These are phyloP conservation scores for Lathyrus oleraceus DNA, from an alignment of 306 rosid species.

Conservation along the genomic window DNA sequence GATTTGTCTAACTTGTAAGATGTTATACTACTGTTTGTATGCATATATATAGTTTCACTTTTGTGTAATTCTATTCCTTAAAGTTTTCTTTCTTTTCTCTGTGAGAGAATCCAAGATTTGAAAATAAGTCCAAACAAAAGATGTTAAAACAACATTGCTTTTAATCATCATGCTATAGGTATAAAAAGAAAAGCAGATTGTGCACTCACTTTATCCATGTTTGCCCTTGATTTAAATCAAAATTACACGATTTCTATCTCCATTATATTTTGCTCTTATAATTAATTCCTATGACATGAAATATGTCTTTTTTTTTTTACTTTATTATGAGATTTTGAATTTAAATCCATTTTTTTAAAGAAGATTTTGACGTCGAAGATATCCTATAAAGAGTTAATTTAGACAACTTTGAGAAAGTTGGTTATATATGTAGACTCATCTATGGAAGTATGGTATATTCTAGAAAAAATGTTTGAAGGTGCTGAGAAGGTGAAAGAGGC, in stretches of 20 bases:
- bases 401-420: too few relatives aligned
- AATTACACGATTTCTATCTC: slow-evolving; percentile 34
- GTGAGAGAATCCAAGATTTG: slow-evolving; percentile 59
- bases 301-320: too few relatives aligned
- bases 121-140: slow-evolving; percentile 59
- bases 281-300: not conserved
- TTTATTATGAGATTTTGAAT: too few relatives aligned
- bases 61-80: slow-evolving; percentile 33
- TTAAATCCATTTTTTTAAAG: too few relatives aligned
- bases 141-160: slow-evolving; percentile 48
- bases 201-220: slow-evolving; percentile 18
- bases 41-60: slow-evolving; percentile 8
- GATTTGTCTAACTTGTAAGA: slow-evolving; percentile 46
- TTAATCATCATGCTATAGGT: slow-evolving; percentile 39
- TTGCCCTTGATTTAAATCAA: slow-evolving; percentile 34
- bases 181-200: not conserved
- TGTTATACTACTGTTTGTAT: slow-evolving; percentile 26
- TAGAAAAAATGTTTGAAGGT: too few relatives aligned
- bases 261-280: not conserved
- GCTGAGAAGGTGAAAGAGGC: too few relatives aligned
- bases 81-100: slow-evolving; percentile 25
- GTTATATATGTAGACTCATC: too few relatives aligned
- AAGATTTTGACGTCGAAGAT: too few relatives aligned
- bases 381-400: too few relatives aligned
- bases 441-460: too few relatives aligned